Conservation (phyloP, 2,329 filamentous ascomycete species). For the Pseudocercospora fijiensis region DNA sequence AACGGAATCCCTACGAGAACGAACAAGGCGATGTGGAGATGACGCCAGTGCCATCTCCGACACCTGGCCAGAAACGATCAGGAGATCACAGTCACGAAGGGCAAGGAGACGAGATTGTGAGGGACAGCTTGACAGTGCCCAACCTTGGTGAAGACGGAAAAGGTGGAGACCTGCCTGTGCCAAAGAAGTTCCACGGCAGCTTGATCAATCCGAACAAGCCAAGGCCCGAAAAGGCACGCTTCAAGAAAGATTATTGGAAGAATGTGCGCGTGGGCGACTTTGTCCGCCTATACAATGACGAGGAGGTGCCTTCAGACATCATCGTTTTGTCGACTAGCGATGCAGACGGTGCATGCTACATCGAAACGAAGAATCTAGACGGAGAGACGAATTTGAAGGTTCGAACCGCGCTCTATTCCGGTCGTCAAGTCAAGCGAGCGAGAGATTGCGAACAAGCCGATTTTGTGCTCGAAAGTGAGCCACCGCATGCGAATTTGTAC, state of each 20-base stretch:
- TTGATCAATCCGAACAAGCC: constrained; percentile 71
- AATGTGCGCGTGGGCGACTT: constrained; percentile 93
- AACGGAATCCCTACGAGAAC: constrained; percentile 41
- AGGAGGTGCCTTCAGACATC: constrained; percentile 90
- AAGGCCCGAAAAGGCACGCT: constrained; percentile 69
- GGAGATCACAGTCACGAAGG: constrained; percentile 19
- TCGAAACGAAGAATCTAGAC: constrained; percentile 97
- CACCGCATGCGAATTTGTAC: constrained; percentile 90
- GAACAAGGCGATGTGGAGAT: constrained; percentile 77
- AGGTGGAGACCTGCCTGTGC: constrained; percentile 31
- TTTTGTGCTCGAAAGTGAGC: constrained; percentile 86
- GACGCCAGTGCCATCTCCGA: constrained; percentile 87
- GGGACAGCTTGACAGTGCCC: constrained; percentile 35
- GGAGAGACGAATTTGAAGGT: constrained; percentile 98
- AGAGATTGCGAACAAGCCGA: constrained; percentile 87
- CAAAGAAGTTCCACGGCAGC: constrained; percentile 60
- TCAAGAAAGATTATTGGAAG: constrained; percentile 95
- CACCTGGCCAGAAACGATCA: constrained; percentile 53
- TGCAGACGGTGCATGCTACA: constrained; percentile 89
- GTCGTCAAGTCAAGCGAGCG: constrained; percentile 79
- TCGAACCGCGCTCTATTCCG: constrained; percentile 83
- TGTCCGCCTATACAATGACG: constrained; percentile 92
- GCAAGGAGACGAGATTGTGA: constrained; percentile 16
- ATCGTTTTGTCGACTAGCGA: constrained; percentile 92
- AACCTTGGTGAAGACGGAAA: constrained; percentile 25